Conservation (phyloP, 805 yeast genomes). For the Naumovozyma castellii region DNA sequence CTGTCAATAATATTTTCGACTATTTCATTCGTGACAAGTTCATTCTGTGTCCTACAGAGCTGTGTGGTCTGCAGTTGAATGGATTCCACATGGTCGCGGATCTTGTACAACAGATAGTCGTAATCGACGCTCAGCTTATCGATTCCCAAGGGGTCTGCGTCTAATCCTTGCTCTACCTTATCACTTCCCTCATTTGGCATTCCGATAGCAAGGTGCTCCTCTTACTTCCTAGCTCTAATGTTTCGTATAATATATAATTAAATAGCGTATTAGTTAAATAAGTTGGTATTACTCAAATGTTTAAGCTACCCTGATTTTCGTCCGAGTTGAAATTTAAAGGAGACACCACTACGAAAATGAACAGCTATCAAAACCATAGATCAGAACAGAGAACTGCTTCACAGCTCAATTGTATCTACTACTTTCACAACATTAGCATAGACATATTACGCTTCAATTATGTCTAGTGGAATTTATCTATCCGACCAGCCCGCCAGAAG, state of each 20-base stretch:
- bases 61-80: conserved; percentile 37
- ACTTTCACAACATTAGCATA: too few species aligned
- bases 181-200: neutral
- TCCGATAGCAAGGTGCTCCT: neutral
- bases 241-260: too few species aligned
- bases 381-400: neutral
- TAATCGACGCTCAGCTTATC: conserved; percentile 50
- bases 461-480: conserved; percentile 28
- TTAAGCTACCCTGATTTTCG: too few species aligned
- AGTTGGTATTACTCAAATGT: neutral
- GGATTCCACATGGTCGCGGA: conserved; percentile 44
- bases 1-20: conserved; percentile 29
- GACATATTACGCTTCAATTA: conserved; percentile 1
- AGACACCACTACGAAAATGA: neutral
- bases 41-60: conserved; percentile 20
- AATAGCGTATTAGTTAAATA: neutral
- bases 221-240: too few species aligned
- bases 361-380: neutral
- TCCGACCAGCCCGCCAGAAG: conserved; percentile 29
- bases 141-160: conserved; percentile 51
- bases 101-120: conserved; percentile 56
- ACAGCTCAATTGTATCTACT: too few species aligned
- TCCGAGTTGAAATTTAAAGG: neutral
- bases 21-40: conserved; percentile 19
- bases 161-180: neutral